A percentile compares a stretch with the other conserved stretches of the same genome.
phyloP scores from a whole-genome alignment of 2,329 filamentous ascomycete genomes.

The Madurella mycetomatis region DNA sequence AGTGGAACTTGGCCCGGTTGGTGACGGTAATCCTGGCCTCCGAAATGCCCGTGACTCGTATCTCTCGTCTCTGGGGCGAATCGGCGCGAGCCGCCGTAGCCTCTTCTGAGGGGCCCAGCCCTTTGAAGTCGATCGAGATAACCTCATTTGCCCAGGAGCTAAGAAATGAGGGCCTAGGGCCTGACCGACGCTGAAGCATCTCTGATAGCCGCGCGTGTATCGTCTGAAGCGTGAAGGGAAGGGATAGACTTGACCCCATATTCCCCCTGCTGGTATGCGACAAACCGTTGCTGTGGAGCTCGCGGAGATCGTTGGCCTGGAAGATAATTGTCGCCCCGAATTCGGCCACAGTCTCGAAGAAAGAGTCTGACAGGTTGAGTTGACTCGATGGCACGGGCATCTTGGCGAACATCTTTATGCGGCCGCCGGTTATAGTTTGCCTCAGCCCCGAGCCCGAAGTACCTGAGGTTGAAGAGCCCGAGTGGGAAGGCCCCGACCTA shows the following conservation, averaged over 20 bases:
- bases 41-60: conserved; percentile 37
- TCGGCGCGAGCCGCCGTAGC: not conserved
- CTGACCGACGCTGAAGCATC: conserved; percentile 25
- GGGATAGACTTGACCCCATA: conserved; percentile 37
- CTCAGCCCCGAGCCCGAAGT: conserved; percentile 10
- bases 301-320: conserved; percentile 46
- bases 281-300: conserved; percentile 43
- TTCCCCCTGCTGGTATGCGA: conserved; percentile 34
- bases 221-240: conserved; percentile 44
- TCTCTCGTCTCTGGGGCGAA: conserved; percentile 17
- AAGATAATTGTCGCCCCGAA: conserved; percentile 49
- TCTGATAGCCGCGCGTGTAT: conserved; percentile 48
- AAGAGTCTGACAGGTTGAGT: conserved; percentile 43
- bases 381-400: conserved; percentile 43
- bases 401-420: conserved; percentile 33
- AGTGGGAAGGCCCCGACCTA: not conserved
- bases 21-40: conserved; percentile 54
- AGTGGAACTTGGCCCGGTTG: conserved; percentile 49
- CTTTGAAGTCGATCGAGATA: conserved; percentile 55
- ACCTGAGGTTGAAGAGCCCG: not conserved
- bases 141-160: conserved; percentile 54
- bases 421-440: conserved; percentile 10
- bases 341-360: conserved; percentile 50
- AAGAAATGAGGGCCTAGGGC: conserved; percentile 26
- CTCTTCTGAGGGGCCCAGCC: conserved; percentile 30